Conservation (phyloP, 305 asterid genomes). For the Fraxinus ornus region DNA sequence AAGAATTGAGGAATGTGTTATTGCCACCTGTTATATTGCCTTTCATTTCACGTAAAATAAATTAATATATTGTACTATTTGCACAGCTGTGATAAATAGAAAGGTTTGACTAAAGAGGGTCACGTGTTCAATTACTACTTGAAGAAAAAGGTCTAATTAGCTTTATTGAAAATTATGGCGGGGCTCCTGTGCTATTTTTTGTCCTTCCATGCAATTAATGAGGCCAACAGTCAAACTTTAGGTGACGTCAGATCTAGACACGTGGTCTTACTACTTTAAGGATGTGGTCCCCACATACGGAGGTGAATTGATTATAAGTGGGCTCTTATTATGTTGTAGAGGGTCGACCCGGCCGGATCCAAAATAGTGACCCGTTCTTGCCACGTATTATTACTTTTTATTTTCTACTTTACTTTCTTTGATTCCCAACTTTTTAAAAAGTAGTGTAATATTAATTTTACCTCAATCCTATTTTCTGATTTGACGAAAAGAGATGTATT, state of each 20-base stretch:
- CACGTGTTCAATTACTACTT: constrained; percentile 32
- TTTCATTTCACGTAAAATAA: constrained; percentile 24
- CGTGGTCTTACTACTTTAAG: constrained; percentile 31
- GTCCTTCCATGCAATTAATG: constrained; percentile 7
- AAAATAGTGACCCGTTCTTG: neutral
- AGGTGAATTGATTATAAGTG: neutral
- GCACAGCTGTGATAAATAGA: constrained; percentile 11
- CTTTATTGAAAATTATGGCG: constrained; percentile 45
- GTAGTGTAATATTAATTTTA: neutral
- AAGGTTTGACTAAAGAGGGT: constrained; percentile 25
- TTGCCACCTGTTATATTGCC: constrained; percentile 29
- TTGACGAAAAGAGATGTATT: neutral
- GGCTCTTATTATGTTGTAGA: neutral
- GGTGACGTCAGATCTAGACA: constrained; percentile 37
- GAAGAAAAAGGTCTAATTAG: neutral
- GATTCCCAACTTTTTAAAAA: neutral
- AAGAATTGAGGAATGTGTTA: neutral
- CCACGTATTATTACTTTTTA: neutral
- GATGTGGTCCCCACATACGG: constrained; percentile 19
- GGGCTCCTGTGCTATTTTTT: constrained; percentile 48
- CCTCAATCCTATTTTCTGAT: neutral
- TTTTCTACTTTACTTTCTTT: neutral
- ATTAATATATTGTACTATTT: neutral
- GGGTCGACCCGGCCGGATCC: neutral
- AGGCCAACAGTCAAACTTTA: neutral